These are phyloP conservation scores for Protomyces pachydermus DNA, from an alignment of 1,139 yeast species.

Conservation along the genomic window DNA sequence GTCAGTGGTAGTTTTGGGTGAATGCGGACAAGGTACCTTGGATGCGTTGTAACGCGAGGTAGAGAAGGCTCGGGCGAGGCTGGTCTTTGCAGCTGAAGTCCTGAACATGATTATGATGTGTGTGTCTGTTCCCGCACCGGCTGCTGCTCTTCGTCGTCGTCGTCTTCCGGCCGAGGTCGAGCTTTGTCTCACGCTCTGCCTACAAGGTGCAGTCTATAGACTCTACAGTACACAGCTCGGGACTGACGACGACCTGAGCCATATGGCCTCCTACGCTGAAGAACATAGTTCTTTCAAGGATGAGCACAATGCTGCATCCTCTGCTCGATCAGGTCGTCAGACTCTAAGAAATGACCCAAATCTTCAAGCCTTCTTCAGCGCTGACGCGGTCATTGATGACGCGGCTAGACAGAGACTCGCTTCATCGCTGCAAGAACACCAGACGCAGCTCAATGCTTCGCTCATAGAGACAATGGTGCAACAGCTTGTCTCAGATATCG, in stretches of 20 bases:
- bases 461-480: slow-evolving; percentile 16
- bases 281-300: slow-evolving; percentile 15
- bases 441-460: background rate
- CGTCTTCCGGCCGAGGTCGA: background rate
- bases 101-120: slow-evolving; percentile 11
- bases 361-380: slow-evolving; percentile 6
- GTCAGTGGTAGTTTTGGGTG: background rate
- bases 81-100: slow-evolving; percentile 12
- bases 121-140: background rate
- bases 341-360: slow-evolving; percentile 9
- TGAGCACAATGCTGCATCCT: background rate
- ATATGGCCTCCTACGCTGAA: slow-evolving; percentile 23
- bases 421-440: slow-evolving; percentile 7
- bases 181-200: background rate
- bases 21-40: background rate
- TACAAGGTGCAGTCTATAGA: too few species aligned
- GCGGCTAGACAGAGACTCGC: slow-evolving; percentile 8
- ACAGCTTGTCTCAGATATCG: slow-evolving; percentile 3
- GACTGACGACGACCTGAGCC: background rate
- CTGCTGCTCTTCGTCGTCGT: background rate
- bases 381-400: background rate
- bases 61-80: slow-evolving; percentile 24
- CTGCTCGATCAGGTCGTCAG: background rate
- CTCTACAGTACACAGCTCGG: too few species aligned
- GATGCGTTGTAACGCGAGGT: slow-evolving; percentile 25